Base-by-base conservation (phyloP, 1,284 basidiomycete species). In the Ustilago bromivora region DNA sequence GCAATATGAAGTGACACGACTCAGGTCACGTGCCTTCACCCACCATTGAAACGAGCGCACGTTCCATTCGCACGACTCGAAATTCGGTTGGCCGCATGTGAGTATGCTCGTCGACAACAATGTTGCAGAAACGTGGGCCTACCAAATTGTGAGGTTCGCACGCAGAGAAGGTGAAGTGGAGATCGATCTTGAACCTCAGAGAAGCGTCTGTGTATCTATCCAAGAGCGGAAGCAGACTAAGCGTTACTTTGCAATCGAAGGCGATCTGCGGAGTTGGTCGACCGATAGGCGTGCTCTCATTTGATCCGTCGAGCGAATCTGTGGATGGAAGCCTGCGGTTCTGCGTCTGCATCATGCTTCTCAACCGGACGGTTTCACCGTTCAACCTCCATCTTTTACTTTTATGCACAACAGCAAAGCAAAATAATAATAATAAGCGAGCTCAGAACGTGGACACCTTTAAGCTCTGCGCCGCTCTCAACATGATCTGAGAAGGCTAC, bases 401-500 rank as follows among this genome's bases (percentile, higher is more conserved):
- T 19, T 19, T 4, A 51, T 55, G 43, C n/a, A 46, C 19, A 19
- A 55, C n/a, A 17, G 69, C 64, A 63, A 63, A 71, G 69, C 58
- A 32, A 23, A 13, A 19, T n/a, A n/a, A 23, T 28, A 28, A 2
- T 28, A 3, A 23, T 56, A 62, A 66, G 69, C 69, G 69, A 71
- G 43, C 49, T 47, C n/a, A 59, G 69, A 71, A 71, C 69, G 69
- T 71, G 69, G 63, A 71, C 69, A 71, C 23, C 59, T 56, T 36
- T 61, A 56, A 38, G 8, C 23, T 51, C 10, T 57, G 38, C 9
- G 49, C 55, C 4, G 32, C 28, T 15, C 49, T 31, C 13, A 11
- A 2, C 11, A 52, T 52, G 12, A 10, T 53, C 31, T 41, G 7
- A 41, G 40, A 41, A 41, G n/a, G 6, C 43, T 46, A 19, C 15